Percentiles rank a stretch among this genome's conserved stretches.
Conservation (phyloP, 441 rosid species). For the Biscutella laevigata region DNA sequence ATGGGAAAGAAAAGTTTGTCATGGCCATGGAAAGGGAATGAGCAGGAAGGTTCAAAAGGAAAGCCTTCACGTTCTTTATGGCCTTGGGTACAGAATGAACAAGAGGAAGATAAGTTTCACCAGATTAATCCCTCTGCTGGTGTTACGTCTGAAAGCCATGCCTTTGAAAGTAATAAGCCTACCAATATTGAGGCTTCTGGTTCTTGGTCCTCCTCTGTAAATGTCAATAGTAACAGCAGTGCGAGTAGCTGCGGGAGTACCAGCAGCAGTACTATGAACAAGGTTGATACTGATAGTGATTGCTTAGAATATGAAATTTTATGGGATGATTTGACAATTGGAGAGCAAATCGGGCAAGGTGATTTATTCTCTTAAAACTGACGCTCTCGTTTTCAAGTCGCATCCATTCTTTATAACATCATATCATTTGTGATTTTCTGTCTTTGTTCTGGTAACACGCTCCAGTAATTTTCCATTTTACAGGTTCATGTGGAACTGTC, state of each 20-base stretch:
- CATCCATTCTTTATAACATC: background rate
- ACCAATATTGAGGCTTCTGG: slow-evolving; percentile 57
- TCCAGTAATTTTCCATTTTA: slow-evolving; percentile 11
- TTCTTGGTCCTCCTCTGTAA: slow-evolving; percentile 70
- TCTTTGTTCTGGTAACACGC: slow-evolving; percentile 10
- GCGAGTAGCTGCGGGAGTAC: slow-evolving; percentile 88
- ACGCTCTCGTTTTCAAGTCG: background rate
- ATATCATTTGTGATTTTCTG: background rate
- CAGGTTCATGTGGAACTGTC: slow-evolving; percentile 98
- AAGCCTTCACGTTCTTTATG: slow-evolving; percentile 34
- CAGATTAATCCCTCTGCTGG: slow-evolving; percentile 1
- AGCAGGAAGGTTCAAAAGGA: slow-evolving; percentile 53
- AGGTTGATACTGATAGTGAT: slow-evolving; percentile 64
- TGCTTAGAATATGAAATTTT: slow-evolving; percentile 77
- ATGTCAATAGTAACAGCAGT: slow-evolving; percentile 79
- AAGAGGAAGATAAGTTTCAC: slow-evolving; percentile 13
- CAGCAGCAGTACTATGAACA: slow-evolving; percentile 59
- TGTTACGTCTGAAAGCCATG: slow-evolving; percentile 19
- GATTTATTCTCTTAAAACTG: slow-evolving; percentile 1
- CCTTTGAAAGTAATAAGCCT: slow-evolving; percentile 34
- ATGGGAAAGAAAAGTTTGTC: slow-evolving; percentile 71
- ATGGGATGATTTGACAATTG: slow-evolving; percentile 84
- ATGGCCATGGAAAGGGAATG: slow-evolving; percentile 96
- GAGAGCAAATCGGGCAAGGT: slow-evolving; percentile 95
- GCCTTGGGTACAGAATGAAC: slow-evolving; percentile 26